Percentiles rank a stretch among this genome's conserved stretches.
phyloP scores from a whole-genome alignment of 805 yeast genomes.

The Ogataea degrootiae region DNA sequence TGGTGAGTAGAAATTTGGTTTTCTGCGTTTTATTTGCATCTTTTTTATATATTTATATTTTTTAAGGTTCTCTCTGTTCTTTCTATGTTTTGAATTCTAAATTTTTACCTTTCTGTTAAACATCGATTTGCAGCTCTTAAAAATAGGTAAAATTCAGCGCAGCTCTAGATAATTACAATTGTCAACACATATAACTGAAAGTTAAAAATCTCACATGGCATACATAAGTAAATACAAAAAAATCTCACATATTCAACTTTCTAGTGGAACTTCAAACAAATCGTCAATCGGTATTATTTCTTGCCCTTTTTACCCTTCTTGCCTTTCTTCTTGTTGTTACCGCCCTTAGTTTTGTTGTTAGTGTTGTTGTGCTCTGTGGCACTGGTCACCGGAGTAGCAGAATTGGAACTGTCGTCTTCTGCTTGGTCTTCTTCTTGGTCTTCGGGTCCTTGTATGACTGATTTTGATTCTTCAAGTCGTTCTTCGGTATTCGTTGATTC shows the following conservation, averaged over 20 bases:
- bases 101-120: too few species aligned
- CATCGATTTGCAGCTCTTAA: too few species aligned
- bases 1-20: constrained; percentile 58
- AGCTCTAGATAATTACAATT: too few species aligned
- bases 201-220: too few species aligned
- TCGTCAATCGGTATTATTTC: constrained; percentile 16
- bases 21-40: neutral
- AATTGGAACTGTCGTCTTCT: neutral
- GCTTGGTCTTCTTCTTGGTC: neutral
- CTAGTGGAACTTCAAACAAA: neutral
- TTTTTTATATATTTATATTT: too few species aligned
- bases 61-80: neutral
- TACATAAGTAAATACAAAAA: too few species aligned
- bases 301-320: constrained; percentile 33
- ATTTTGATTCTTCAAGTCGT: too few species aligned
- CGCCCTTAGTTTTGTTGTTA: constrained; percentile 8
- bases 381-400: neutral
- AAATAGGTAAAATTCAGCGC: too few species aligned
- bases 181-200: too few species aligned
- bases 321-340: constrained; percentile 31
- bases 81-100: neutral
- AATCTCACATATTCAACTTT: too few species aligned
- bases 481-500: constrained; percentile 1
- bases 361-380: neutral
- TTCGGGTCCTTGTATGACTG: neutral